Evolutionary conservation across 192 early-diverging fungal genomes (phyloP), one percentile per base, ranked within the genome.

Genomic region (Phlyctochytrium arcticum): DNA sequence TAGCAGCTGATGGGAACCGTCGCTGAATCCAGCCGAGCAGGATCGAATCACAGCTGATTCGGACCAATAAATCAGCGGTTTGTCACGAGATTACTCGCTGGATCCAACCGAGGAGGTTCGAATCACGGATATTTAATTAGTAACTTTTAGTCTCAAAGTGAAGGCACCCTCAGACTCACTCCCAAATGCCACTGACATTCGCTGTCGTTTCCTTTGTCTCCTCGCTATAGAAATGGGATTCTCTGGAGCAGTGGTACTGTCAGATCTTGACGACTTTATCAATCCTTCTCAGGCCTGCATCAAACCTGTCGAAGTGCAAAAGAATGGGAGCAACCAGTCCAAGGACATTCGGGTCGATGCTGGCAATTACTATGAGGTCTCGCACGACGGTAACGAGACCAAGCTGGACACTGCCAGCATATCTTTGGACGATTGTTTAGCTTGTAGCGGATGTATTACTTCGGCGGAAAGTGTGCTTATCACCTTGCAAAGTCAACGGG

Each of bases 361-460:
- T n/a, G 93, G 92, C 49, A 76, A 80, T 26, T 92, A 94, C 75
- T 96, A 89, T 62, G 94, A 99, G 75, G 94, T 97, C 6, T 82
- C 85, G 26, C 81, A 85, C 56, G 92, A 95, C 57, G 96, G 95
- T 36, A 73, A 57, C 21, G 89, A 90, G 68, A 87, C 85, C 5
- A 87, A 91, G 74, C 83, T 96, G 7, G 92, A 95, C 68, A 77
- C 85, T 0, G 94, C 96, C 2, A 80, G 77, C 6, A 95, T 98
- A 46, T 87, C 90, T 27, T 78, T 99, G 27, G 94, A 98, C 67
- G 96, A 99, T 75, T 99, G 96, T 65, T 81, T 99, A 35, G 96
- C 96, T 7, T 99, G 96, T 87, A 94, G 92, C 79, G 96, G 96
- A 5, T 99, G 96, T 69, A 90, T 99, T 69, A 99, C 96, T 5